phyloP scores from a whole-genome alignment of 768 basidiomycete genomes.

The Pisolithus albus region DNA sequence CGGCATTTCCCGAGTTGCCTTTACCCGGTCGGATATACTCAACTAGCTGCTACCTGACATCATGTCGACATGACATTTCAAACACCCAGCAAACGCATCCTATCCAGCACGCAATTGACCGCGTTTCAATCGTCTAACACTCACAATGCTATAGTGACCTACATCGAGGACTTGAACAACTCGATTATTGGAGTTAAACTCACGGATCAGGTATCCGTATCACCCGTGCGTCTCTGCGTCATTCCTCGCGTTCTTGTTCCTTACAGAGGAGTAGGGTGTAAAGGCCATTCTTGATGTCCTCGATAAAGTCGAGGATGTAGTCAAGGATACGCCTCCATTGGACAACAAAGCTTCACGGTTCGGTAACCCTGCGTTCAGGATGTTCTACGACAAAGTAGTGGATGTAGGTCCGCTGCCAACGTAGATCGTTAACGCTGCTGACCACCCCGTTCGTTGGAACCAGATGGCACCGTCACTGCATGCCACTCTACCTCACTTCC shows the following conservation, averaged over 20 bases:
- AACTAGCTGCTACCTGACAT: background rate
- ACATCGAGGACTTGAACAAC: constrained; percentile 71
- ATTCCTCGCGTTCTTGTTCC: constrained; percentile 24
- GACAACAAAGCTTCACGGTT: constrained; percentile 90
- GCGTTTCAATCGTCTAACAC: constrained; percentile 77
- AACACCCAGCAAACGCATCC: constrained; percentile 62
- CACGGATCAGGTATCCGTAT: constrained; percentile 49
- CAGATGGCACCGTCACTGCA: constrained; percentile 58
- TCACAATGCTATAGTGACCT: constrained; percentile 57
- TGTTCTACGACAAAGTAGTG: constrained; percentile 81
- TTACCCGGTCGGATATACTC: background rate
- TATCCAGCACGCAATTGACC: constrained; percentile 69
- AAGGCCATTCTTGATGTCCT: constrained; percentile 56
- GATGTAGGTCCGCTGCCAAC: constrained; percentile 39
- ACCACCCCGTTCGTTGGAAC: background rate
- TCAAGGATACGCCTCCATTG: constrained; percentile 70
- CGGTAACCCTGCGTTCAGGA: constrained; percentile 94
- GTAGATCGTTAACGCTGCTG: constrained; percentile 3
- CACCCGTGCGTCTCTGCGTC: constrained; percentile 44
- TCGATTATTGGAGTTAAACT: constrained; percentile 73
- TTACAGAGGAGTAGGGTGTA: constrained; percentile 45
- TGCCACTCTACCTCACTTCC: constrained; percentile 47
- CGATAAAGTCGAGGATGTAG: constrained; percentile 58
- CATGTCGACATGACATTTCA: constrained; percentile 31
- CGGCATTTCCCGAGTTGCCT: too few species aligned